Evolutionary conservation across 2,329 filamentous ascomycete species (phyloP), one percentile per base, ranked within the genome.

Genomic region (Phialophora macrospora): DNA sequence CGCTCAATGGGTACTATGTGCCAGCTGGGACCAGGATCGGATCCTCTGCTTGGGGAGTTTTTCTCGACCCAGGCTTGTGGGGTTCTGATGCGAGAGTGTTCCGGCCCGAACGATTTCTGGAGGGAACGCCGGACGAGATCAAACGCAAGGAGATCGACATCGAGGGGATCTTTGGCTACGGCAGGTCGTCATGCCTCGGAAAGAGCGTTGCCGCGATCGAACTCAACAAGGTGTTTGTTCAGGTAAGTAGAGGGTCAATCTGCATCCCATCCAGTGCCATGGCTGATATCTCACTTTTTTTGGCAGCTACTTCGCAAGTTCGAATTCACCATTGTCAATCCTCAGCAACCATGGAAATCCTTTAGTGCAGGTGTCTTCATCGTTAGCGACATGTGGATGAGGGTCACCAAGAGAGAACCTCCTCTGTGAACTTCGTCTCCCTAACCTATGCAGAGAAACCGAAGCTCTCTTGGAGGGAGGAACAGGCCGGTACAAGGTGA

Each of bases 51-150:
- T 80, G 80, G 66, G 78, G 76, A 3, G 72, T 82, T 20, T 77
- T 80, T 62, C 75, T 77, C 55, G 76, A 78, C 67, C 67, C 17
- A 70, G 78, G 26, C 79, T 24, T 74, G 11, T 75, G 77, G 60
- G 80, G 81, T 8, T 64, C 72, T 0, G 80, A 83, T 64, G 77
- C 79, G 2, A 73, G 78, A 38, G 63, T 78, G 0, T 85, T 81
- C 70, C 75, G 78, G 24, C 84, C 84, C 0, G 82, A 83, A 58
- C 77, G 84, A 51, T 85, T 83, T 81, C 69, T 85, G 11, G 75
- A 81, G 62, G 76, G 73, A 0, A 72, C 74, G 11, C 70, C 72
- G 1, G 74, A 74, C 1, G 75, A 76, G 48, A 71, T 75, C 59
- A 71, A 75, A 17, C 73, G 74, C 17, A 82, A 81, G 75, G 74